phyloP scores from a whole-genome alignment of 768 basidiomycete genomes.

The Pholiota microspora region DNA sequence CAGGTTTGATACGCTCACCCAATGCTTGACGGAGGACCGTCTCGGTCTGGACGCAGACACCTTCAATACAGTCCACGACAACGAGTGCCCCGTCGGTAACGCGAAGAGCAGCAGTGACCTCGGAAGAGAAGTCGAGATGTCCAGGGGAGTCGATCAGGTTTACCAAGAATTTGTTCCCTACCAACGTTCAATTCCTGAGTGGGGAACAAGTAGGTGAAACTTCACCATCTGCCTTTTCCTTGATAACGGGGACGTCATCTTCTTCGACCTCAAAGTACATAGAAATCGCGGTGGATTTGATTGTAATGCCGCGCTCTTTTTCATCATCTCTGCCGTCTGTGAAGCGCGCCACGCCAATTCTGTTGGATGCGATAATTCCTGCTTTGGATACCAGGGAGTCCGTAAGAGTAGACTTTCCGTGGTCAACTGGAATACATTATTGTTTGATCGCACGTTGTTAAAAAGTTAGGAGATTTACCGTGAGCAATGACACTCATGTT shows the following conservation, averaged over 20 bases:
- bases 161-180: conserved; percentile 96
- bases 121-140: conserved; percentile 99
- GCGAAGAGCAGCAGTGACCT: conserved; percentile 97
- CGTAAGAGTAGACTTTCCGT: conserved; percentile 99
- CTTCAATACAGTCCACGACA: conserved; percentile 98
- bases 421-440: conserved; percentile 69
- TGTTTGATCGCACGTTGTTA: not conserved
- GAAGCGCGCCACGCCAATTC: conserved; percentile 63
- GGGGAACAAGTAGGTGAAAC: conserved; percentile 6
- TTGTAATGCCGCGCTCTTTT: conserved; percentile 98
- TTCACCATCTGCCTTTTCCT: conserved; percentile 91
- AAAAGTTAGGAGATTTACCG: conserved; percentile 43
- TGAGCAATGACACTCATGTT: conserved; percentile 95
- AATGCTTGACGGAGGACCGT: conserved; percentile 97
- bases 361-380: conserved; percentile 93
- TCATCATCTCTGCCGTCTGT: conserved; percentile 96
- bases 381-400: conserved; percentile 99
- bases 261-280: conserved; percentile 97
- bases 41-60: conserved; percentile 99
- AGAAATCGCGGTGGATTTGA: conserved; percentile 98
- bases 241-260: conserved; percentile 81
- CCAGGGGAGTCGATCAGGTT: conserved; percentile 99
- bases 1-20: conserved; percentile 98
- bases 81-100: conserved; percentile 99
- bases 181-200: conserved; percentile 1